These are phyloP conservation scores for Striga hermonthica DNA, from an alignment of 305 asterid species.

Conservation along the genomic window DNA sequence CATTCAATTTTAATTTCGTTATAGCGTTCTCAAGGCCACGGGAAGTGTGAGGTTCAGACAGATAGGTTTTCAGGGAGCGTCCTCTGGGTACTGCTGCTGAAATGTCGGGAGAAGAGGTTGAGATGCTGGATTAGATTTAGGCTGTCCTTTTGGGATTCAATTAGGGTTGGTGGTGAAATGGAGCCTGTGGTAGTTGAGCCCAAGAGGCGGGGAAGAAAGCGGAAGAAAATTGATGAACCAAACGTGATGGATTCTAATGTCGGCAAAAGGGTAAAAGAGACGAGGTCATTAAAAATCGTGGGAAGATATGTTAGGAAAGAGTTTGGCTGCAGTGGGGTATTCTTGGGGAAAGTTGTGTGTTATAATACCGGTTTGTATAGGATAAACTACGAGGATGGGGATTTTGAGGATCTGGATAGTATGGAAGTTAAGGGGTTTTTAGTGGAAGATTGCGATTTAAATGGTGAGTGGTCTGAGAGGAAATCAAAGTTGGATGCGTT, in stretches of 20 bases:
- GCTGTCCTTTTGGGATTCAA: conserved; percentile 29
- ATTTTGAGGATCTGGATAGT: conserved; percentile 70
- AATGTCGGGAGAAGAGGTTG: conserved; percentile 1
- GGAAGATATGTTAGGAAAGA: conserved; percentile 74
- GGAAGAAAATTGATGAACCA: conserved; percentile 56
- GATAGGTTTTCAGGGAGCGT: background rate
- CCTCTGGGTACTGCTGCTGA: background rate
- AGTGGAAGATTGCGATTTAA: conserved; percentile 59
- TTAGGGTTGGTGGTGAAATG: conserved; percentile 47
- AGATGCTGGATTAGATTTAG: conserved; percentile 33
- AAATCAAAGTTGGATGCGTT: conserved; percentile 53
- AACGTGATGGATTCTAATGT: conserved; percentile 45
- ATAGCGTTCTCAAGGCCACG: no score
- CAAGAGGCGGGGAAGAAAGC: conserved; percentile 70
- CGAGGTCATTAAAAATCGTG: conserved; percentile 53
- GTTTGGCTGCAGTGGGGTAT: conserved; percentile 60
- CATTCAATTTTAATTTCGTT: no score
- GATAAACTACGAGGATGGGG: conserved; percentile 83
- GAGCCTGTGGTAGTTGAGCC: conserved; percentile 41
- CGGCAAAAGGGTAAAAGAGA: conserved; percentile 45
- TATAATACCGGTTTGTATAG: conserved; percentile 70
- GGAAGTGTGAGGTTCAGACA: no score
- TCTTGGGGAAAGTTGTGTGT: conserved; percentile 60
- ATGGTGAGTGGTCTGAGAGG: conserved; percentile 60
- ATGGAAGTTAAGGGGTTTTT: conserved; percentile 51